These are phyloP conservation scores for Mycena floridula DNA, from an alignment of 768 basidiomycete genomes.

Conservation along the genomic window DNA sequence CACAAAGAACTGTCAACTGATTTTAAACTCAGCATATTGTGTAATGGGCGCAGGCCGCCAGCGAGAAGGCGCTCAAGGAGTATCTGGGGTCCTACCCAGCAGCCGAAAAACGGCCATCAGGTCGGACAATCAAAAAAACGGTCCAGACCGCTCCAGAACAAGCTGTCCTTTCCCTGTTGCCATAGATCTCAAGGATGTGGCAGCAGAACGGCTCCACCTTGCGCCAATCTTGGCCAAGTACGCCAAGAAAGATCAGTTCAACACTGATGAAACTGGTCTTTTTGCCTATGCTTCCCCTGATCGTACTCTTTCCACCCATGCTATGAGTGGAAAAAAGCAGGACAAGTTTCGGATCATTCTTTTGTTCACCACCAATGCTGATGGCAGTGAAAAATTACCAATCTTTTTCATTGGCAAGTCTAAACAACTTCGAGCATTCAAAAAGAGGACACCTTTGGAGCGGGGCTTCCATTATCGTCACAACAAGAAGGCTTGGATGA, in stretches of 20 bases:
- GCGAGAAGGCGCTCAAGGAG: too few relatives aligned
- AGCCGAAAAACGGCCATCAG: too few relatives aligned
- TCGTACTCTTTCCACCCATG: constrained; percentile 8
- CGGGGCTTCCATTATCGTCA: constrained; percentile 17
- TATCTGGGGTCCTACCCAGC: too few relatives aligned
- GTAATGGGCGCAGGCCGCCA: too few relatives aligned
- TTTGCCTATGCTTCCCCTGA: constrained; percentile 11
- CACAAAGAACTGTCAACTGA: too few relatives aligned
- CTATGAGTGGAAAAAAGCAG: constrained; percentile 12
- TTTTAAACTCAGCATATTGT: too few relatives aligned
- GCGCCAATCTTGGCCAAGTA: constrained; percentile 8
- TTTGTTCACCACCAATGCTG: constrained; percentile 10
- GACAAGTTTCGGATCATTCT: constrained; percentile 13
- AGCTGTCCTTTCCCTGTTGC: too few relatives aligned
- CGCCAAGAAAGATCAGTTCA: constrained; percentile 6
- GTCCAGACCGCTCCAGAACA: too few relatives aligned
- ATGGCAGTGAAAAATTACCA: constrained; percentile 13
- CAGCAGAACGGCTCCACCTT: constrained; percentile 1
- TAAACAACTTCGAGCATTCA: constrained; percentile 13
- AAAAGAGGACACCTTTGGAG: constrained; percentile 6
- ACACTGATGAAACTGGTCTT: constrained; percentile 7
- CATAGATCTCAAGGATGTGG: constrained; percentile 1
- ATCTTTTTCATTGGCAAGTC: constrained; percentile 19
- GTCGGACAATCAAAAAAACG: too few relatives aligned
- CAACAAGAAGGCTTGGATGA: constrained; percentile 25